phyloP scores from a whole-genome alignment of 176 grass and related monocot species.

The Oryza longistaminata region DNA sequence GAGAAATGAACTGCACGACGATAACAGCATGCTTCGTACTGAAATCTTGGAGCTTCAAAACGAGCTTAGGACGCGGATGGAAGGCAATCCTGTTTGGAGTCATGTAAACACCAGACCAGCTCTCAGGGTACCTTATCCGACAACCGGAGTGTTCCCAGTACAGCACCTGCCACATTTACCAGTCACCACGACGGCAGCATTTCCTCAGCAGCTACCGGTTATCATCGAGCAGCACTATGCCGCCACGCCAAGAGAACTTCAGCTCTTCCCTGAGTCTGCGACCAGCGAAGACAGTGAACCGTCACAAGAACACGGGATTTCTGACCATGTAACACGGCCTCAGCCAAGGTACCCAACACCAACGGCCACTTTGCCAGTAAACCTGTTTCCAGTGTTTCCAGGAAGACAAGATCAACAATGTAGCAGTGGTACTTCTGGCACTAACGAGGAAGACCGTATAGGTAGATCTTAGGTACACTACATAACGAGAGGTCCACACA shows the following conservation, averaged over 20 bases:
- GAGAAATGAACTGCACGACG: conserved; percentile 76
- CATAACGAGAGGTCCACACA: not conserved
- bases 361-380: conserved; percentile 27
- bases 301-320: conserved; percentile 15
- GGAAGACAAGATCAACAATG: conserved; percentile 53
- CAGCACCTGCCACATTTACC: conserved; percentile 39
- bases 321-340: conserved; percentile 41
- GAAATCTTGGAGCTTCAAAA: conserved; percentile 63
- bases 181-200: not conserved
- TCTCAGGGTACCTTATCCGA: conserved; percentile 15
- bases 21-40: conserved; percentile 50
- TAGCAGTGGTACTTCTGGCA: conserved; percentile 42
- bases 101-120: conserved; percentile 40
- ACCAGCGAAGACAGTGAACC: conserved; percentile 32
- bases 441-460: conserved; percentile 24
- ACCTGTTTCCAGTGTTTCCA: conserved; percentile 40
- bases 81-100: conserved; percentile 38
- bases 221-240: conserved; percentile 40
- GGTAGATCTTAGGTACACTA: conserved; percentile 12
- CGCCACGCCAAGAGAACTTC: conserved; percentile 55
- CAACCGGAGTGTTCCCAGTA: conserved; percentile 37
- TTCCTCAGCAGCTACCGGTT: conserved; percentile 37
- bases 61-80: conserved; percentile 45
- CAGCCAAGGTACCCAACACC: conserved; percentile 45
- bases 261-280: conserved; percentile 69